Conservation (phyloP, 2,329 filamentous ascomycete species). For the Claviceps fusiformis region DNA sequence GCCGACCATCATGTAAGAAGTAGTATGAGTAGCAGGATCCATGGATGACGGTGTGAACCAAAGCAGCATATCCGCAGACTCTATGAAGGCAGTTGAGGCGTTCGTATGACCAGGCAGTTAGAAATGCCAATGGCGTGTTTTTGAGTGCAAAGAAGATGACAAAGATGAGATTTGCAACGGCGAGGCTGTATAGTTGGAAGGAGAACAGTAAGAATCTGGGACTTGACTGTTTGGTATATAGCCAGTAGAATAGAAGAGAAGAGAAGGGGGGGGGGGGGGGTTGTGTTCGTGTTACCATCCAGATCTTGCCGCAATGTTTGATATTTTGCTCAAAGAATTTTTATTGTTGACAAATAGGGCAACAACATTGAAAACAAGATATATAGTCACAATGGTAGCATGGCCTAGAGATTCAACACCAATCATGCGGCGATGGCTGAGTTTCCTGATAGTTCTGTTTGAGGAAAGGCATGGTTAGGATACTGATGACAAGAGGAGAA, state of each 20-base stretch:
- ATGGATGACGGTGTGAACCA: constrained; percentile 33
- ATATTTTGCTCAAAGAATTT: constrained; percentile 14
- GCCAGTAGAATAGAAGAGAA: too few relatives aligned
- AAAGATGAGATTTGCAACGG: constrained; percentile 32
- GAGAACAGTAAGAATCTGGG: not conserved
- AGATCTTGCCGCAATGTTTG: constrained; percentile 24
- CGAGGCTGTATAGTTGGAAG: constrained; percentile 17
- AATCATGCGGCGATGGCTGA: constrained; percentile 14
- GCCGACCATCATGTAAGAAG: constrained; percentile 20
- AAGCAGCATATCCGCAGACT: constrained; percentile 35
- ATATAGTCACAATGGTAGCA: constrained; percentile 15
- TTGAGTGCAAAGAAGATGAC: constrained; percentile 42
- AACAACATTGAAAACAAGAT: constrained; percentile 21
- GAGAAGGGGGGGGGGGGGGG: not conserved
- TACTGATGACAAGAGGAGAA: too few relatives aligned
- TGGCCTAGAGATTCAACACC: constrained; percentile 21
- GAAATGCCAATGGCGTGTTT: constrained; percentile 41
- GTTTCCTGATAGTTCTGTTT: constrained; percentile 15
- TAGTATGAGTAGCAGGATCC: constrained; percentile 27
- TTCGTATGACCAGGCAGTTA: constrained; percentile 44
- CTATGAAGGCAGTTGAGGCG: constrained; percentile 44
- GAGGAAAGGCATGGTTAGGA: not conserved
- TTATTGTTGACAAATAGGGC: constrained; percentile 21
- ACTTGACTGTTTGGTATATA: not conserved
- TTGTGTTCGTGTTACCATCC: constrained; percentile 20